Percentiles rank a stretch among this genome's conserved stretches.
These are phyloP conservation scores for Golubevia pallescens DNA, from an alignment of 1,284 basidiomycete genomes.

Conservation along the genomic window DNA sequence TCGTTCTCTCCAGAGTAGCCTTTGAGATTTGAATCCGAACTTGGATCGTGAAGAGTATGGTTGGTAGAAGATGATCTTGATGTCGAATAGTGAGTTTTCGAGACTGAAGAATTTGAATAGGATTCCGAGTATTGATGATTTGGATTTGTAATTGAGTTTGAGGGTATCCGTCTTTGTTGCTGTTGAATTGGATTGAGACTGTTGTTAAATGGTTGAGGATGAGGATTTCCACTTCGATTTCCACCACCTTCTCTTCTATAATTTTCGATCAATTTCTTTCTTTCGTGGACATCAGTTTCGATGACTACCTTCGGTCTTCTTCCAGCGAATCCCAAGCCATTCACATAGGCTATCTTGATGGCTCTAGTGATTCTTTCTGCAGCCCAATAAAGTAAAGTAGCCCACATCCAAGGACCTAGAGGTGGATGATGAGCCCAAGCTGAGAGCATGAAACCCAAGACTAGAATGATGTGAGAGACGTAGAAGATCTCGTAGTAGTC, in stretches of 20 bases:
- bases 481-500: constrained; percentile 60
- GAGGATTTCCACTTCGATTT: no score
- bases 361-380: constrained; percentile 32
- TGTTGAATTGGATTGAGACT: no score
- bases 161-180: no score
- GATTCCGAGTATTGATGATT: neutral
- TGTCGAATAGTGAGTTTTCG: neutral
- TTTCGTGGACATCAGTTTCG: no score
- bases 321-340: constrained; percentile 44
- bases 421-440: constrained; percentile 60
- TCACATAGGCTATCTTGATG: constrained; percentile 46
- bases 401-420: constrained; percentile 56
- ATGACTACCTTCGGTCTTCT: constrained; percentile 39
- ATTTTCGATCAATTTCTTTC: no score
- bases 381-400: constrained; percentile 24
- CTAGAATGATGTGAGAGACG: constrained; percentile 51
- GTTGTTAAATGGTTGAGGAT: no score
- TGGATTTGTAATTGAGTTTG: no score
- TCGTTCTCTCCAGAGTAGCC: neutral
- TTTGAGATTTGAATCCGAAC: neutral
- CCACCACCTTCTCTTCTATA: no score
- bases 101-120: neutral
- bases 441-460: constrained; percentile 56
- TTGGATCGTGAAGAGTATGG: neutral
- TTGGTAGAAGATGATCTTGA: neutral